phyloP scores from a whole-genome alignment of 331 rosid species.

The Quercus phellos region DNA sequence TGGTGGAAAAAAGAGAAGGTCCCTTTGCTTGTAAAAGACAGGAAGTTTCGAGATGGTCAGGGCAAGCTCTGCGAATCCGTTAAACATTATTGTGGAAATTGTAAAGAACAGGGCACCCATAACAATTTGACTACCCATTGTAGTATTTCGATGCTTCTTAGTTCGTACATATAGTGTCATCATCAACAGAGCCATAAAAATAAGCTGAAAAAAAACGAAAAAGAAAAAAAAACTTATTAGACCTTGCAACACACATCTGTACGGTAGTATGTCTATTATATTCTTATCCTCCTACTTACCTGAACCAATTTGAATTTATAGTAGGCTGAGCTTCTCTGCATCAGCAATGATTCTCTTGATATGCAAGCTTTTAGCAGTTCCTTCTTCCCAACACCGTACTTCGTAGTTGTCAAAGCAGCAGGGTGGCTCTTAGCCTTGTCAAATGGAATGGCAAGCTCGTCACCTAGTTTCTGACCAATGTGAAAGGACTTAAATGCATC shows the following conservation, averaged over 20 bases:
- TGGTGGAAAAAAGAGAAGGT: conserved; percentile 72
- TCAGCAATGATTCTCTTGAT: conserved; percentile 69
- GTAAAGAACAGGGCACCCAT: conserved; percentile 79
- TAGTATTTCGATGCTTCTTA: conserved; percentile 58
- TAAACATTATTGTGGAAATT: conserved; percentile 62
- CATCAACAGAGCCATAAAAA: conserved; percentile 48
- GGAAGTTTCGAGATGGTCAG: conserved; percentile 79
- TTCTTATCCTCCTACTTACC: conserved; percentile 29
- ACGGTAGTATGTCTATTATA: no score
- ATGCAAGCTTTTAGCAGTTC: conserved; percentile 70
- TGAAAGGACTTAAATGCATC: conserved; percentile 77
- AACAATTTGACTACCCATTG: conserved; percentile 53
- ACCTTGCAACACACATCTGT: background rate
- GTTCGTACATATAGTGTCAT: conserved; percentile 75
- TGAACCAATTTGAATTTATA: conserved; percentile 63
- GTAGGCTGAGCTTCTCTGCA: conserved; percentile 78
- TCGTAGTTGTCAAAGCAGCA: conserved; percentile 55
- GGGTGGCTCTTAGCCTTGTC: conserved; percentile 72
- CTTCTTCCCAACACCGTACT: conserved; percentile 65
- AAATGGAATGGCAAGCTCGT: conserved; percentile 68
- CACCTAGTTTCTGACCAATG: conserved; percentile 68
- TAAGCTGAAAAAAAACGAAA: conserved; percentile 37
- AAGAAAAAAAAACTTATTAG: background rate
- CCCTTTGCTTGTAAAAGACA: conserved; percentile 89
- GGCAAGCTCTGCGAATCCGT: conserved; percentile 69